Conservation (phyloP, 1,284 basidiomycete genomes). For the Vanrija humicola region DNA sequence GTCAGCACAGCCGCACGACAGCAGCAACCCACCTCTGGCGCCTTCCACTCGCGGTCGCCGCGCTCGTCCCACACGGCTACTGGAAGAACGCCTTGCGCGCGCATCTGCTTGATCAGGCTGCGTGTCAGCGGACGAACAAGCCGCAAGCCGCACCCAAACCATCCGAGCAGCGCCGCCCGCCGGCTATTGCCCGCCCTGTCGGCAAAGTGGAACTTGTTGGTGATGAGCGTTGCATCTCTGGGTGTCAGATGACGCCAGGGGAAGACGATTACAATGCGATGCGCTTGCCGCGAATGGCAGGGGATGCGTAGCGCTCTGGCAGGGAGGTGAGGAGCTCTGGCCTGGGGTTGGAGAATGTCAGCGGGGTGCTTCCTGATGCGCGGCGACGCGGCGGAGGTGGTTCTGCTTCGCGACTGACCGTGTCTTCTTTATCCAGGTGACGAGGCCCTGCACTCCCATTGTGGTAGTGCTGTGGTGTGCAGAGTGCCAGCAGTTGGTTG, state of each 20-base stretch:
- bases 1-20: background rate
- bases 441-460: constrained; percentile 44
- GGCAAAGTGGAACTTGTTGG: constrained; percentile 46
- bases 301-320: constrained; percentile 33
- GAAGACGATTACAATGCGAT: constrained; percentile 38
- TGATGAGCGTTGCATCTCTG: constrained; percentile 46
- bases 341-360: constrained; percentile 16
- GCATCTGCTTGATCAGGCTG: constrained; percentile 42
- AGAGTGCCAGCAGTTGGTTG: too few relatives aligned
- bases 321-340: constrained; percentile 27
- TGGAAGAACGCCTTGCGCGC: constrained; percentile 32
- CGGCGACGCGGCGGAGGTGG: too few relatives aligned
- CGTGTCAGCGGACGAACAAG: background rate
- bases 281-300: constrained; percentile 32
- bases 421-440: constrained; percentile 32
- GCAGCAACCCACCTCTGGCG: constrained; percentile 32
- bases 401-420: constrained; percentile 22
- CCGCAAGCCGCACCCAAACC: constrained; percentile 38
- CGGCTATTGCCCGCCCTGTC: constrained; percentile 15
- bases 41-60: constrained; percentile 47
- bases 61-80: constrained; percentile 46
- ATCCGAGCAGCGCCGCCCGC: constrained; percentile 35
- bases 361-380: background rate
- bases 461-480: background rate
- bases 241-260: background rate